Evolutionary conservation across 441 rosid species (phyloP).

Genomic region (Adansonia rubrostipa): DNA sequence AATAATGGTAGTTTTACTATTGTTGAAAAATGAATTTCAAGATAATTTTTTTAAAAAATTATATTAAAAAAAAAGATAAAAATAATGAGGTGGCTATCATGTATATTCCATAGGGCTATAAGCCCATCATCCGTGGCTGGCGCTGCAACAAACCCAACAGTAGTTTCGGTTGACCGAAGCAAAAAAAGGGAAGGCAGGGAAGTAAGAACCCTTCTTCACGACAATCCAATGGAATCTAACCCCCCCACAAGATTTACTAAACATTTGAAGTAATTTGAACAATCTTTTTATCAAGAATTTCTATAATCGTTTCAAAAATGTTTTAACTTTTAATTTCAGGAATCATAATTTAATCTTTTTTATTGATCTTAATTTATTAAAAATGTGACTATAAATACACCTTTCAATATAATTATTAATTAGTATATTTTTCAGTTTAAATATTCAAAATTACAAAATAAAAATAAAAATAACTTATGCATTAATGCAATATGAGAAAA

Average conservation of each 20-base stretch:
- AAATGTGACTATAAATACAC: too few species aligned
- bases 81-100: background rate
- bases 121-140: background rate
- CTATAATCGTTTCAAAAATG: too few species aligned
- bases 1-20: too few species aligned
- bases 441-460: background rate
- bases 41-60: too few species aligned
- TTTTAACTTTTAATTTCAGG: too few species aligned
- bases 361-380: too few species aligned
- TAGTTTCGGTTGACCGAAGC: conserved; percentile 13
- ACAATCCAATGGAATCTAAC: background rate
- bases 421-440: too few species aligned
- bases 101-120: background rate
- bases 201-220: too few species aligned
- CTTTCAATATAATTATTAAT: too few species aligned
- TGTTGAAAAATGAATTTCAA: too few species aligned
- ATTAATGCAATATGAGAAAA: background rate
- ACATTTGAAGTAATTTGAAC: background rate
- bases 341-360: too few species aligned
- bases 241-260: background rate
- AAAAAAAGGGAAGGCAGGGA: background rate
- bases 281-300: background rate
- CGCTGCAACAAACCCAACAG: conserved; percentile 28
- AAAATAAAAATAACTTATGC: background rate
- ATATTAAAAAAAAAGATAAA: background rate